phyloP scores from a whole-genome alignment of 805 yeast species.

The Ogataea neopini region DNA sequence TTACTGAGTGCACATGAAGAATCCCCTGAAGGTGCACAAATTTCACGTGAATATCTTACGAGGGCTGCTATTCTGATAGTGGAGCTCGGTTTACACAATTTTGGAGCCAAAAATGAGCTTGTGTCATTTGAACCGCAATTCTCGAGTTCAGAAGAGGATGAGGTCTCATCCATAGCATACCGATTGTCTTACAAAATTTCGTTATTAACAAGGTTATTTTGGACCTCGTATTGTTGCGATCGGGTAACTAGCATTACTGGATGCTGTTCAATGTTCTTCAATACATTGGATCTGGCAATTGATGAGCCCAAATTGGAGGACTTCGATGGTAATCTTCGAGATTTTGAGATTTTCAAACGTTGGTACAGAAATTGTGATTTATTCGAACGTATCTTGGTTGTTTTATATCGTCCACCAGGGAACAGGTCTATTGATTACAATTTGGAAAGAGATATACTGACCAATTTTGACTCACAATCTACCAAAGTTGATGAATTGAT shows the following conservation, averaged over 20 bases:
- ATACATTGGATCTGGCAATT: slow-evolving; percentile 29
- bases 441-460: slow-evolving; percentile 28
- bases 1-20: slow-evolving; percentile 34
- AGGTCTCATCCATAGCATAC: slow-evolving; percentile 13
- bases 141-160: neutral
- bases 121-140: neutral
- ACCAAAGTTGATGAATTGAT: slow-evolving; percentile 5
- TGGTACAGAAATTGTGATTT: slow-evolving; percentile 28
- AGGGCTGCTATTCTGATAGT: slow-evolving; percentile 30
- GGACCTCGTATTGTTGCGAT: slow-evolving; percentile 35
- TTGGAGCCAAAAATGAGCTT: slow-evolving; percentile 27
- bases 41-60: slow-evolving; percentile 27
- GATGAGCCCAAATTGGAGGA: slow-evolving; percentile 27
- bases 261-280: slow-evolving; percentile 30
- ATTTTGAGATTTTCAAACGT: slow-evolving; percentile 27
- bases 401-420: slow-evolving; percentile 33
- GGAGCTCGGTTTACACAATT: slow-evolving; percentile 33
- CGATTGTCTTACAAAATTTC: slow-evolving; percentile 25
- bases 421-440: slow-evolving; percentile 25
- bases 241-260: slow-evolving; percentile 32
- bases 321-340: slow-evolving; percentile 28
- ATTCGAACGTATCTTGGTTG: slow-evolving; percentile 28
- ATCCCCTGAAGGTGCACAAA: slow-evolving; percentile 31
- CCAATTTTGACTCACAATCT: slow-evolving; percentile 10
- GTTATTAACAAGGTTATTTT: slow-evolving; percentile 30